These are phyloP conservation scores for Aspergillus bombycis DNA, from an alignment of 2,329 filamentous ascomycete species.

Conservation along the genomic window DNA sequence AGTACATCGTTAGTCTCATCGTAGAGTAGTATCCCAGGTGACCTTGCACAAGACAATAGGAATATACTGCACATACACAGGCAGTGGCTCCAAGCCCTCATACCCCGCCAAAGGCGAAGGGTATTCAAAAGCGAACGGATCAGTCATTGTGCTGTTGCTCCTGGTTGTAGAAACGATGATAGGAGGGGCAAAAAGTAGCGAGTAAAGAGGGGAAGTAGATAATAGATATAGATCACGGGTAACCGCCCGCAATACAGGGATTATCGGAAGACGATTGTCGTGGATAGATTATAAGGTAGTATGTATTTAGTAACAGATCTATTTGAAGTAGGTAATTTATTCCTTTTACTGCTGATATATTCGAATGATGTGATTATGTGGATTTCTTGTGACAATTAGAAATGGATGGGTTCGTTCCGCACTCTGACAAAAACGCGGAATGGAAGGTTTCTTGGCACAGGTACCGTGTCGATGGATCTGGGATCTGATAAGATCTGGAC, in stretches of 20 bases:
- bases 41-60: not conserved
- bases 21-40: not conserved
- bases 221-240: not conserved
- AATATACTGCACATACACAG: constrained; percentile 40
- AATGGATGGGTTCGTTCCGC: not conserved
- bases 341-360: not conserved
- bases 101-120: constrained; percentile 59
- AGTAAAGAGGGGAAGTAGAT: not conserved
- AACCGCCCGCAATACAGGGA: not conserved
- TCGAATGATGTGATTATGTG: not conserved
- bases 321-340: not conserved
- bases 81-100: constrained; percentile 51
- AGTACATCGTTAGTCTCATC: not conserved
- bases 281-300: not conserved
- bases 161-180: not conserved
- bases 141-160: constrained; percentile 44
- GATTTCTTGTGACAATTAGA: constrained; percentile 3
- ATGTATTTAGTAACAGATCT: not conserved
- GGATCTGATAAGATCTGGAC: not conserved
- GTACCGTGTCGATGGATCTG: not conserved
- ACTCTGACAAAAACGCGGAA: not conserved
- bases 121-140: constrained; percentile 57
- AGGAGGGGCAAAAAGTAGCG: not conserved
- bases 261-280: no score
- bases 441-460: not conserved